Evolutionary conservation across 1,139 yeast genomes (phyloP).

Genomic region (Taphrina communis): DNA sequence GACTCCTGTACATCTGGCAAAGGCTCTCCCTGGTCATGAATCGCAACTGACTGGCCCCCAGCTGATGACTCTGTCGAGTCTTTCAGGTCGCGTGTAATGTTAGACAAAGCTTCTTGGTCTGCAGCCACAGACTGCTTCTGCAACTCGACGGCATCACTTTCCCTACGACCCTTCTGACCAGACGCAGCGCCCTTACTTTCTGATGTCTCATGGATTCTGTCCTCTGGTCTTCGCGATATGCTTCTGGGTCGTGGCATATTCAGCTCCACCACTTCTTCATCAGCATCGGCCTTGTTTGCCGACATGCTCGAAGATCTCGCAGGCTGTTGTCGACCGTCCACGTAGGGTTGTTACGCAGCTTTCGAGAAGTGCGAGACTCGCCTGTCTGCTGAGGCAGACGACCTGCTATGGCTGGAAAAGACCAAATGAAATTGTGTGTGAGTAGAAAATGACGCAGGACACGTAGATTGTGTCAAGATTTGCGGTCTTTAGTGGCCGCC

Average conservation of each 20-base stretch:
- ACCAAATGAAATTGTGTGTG: not conserved
- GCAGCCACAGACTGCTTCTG: conserved; percentile 10
- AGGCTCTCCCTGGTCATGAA: not conserved
- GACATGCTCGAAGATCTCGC: not conserved
- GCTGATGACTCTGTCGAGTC: not conserved
- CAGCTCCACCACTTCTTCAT: conserved; percentile 25
- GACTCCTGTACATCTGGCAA: not conserved
- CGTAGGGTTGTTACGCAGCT: no score
- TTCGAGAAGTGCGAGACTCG: no score
- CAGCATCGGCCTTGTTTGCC: conserved; percentile 1
- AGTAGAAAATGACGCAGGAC: no score
- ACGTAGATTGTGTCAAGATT: no score
- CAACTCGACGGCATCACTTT: conserved; percentile 14
- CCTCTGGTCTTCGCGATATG: conserved; percentile 11
- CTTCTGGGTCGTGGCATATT: conserved; percentile 26
- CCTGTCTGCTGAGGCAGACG: no score
- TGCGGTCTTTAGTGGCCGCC: no score
- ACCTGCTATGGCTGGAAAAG: no score
- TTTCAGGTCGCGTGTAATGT: not conserved
- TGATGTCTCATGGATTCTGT: not conserved
- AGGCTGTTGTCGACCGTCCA: no score
- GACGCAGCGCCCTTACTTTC: not conserved
- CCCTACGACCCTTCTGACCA: not conserved
- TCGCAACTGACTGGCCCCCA: not conserved
- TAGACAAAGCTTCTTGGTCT: conserved; percentile 7